Conservation (phyloP, 257 asterid genomes). For the Nicotiana tabacum region DNA sequence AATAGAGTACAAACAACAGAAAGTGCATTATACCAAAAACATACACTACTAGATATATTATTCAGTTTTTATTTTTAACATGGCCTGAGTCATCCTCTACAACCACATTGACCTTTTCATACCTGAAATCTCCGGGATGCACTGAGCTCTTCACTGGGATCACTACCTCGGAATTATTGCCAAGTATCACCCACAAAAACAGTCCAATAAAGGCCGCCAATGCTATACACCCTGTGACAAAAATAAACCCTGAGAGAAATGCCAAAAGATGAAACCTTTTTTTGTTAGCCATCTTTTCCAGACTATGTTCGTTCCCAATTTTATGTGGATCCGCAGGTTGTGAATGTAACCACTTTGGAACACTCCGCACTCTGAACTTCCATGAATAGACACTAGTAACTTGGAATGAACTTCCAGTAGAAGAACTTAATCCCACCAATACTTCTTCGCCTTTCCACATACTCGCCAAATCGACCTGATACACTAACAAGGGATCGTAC, state of each 20-base stretch:
- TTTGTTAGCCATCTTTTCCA: conserved; percentile 25
- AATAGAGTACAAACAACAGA: neutral
- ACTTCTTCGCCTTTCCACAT: conserved; percentile 63
- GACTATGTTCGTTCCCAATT: conserved; percentile 19
- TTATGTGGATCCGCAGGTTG: conserved; percentile 52
- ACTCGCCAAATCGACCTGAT: conserved; percentile 53
- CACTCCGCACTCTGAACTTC: conserved; percentile 49
- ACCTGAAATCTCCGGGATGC: conserved; percentile 54
- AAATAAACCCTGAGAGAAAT: conserved; percentile 51
- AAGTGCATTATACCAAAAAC: conserved; percentile 13
- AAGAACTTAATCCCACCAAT: conserved; percentile 63
- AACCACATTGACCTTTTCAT: conserved; percentile 57
- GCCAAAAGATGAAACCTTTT: conserved; percentile 44
- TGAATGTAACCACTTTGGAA: conserved; percentile 69
- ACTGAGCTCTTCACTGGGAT: conserved; percentile 38
- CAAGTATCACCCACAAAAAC: conserved; percentile 46
- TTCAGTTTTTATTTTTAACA: conserved; percentile 48
- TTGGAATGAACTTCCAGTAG: conserved; percentile 51
- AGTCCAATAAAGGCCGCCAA: conserved; percentile 44
- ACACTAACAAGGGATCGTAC: conserved; percentile 50
- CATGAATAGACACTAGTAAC: conserved; percentile 58
- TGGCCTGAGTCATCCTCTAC: conserved; percentile 34
- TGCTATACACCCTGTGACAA: conserved; percentile 55
- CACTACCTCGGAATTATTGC: conserved; percentile 36
- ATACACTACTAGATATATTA: conserved; percentile 16